These are phyloP conservation scores for Trypanosoma boissoni DNA, from an alignment of 208 protist species.

Conservation along the genomic window DNA sequence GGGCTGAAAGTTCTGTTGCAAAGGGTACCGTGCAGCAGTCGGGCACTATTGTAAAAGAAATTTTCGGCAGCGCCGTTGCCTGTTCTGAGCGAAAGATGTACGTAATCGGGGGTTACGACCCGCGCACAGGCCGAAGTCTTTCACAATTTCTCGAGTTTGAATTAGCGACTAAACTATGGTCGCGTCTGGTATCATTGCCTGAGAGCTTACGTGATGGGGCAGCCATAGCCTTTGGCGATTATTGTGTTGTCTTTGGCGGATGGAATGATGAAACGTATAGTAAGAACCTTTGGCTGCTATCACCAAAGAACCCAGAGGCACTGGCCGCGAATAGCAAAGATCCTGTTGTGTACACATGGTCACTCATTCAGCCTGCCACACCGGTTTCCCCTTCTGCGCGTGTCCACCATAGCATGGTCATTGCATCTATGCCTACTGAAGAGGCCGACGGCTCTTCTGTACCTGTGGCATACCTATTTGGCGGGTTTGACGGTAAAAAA, in stretches of 20 bases:
- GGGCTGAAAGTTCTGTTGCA: slow-evolving; percentile 17
- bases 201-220: slow-evolving; percentile 26
- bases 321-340: slow-evolving; percentile 14
- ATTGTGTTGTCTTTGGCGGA: slow-evolving; percentile 38
- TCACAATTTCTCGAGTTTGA: slow-evolving; percentile 36
- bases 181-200: slow-evolving; percentile 20
- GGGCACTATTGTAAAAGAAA: slow-evolving; percentile 15
- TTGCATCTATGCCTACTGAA: slow-evolving; percentile 11
- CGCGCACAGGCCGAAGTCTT: slow-evolving; percentile 20
- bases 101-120: slow-evolving; percentile 38
- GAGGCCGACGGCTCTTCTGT: slow-evolving; percentile 1
- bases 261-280: slow-evolving; percentile 33
- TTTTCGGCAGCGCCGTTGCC: slow-evolving; percentile 20
- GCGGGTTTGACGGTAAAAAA: slow-evolving; percentile 43
- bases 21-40: slow-evolving; percentile 9
- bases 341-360: slow-evolving; percentile 19
- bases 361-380: slow-evolving; percentile 8
- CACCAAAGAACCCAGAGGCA: slow-evolving; percentile 7
- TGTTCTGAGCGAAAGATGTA: slow-evolving; percentile 27
- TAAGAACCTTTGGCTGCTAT: slow-evolving; percentile 36
- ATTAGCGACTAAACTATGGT: slow-evolving; percentile 32
- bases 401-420: slow-evolving; percentile 24
- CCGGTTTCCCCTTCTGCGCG: slow-evolving; percentile 16
- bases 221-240: slow-evolving; percentile 36
- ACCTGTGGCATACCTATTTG: slow-evolving; percentile 54